phyloP scores from a whole-genome alignment of 2,329 filamentous ascomycete genomes.

The Pseudogymnoascus sp. region DNA sequence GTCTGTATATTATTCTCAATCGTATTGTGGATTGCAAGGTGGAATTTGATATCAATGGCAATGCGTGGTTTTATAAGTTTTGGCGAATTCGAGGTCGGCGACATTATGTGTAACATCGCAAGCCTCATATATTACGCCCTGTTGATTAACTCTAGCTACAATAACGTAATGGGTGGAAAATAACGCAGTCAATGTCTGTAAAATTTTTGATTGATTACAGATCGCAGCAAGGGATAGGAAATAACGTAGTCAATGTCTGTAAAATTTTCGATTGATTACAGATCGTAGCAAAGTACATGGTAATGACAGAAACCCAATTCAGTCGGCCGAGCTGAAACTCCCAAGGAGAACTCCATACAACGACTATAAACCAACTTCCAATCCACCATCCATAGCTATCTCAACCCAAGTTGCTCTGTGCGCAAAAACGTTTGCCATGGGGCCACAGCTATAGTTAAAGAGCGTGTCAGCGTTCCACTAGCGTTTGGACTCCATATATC shows the following conservation, averaged over 20 bases:
- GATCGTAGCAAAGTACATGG: neutral
- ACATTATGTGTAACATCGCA: neutral
- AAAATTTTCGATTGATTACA: neutral
- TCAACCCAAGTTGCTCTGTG: neutral
- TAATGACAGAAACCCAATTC: neutral
- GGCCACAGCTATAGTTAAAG: neutral
- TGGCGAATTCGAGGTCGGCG: neutral
- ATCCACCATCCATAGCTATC: neutral
- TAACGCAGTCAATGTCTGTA: neutral
- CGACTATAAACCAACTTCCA: neutral
- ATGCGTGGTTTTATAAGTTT: neutral
- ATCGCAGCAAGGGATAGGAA: no score
- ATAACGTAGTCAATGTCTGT: no score
- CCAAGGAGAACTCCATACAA: neutral
- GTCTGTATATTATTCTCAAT: neutral
- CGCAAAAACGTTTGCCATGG: neutral
- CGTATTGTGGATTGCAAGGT: neutral
- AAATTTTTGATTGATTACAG: neutral
- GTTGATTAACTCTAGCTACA: neutral
- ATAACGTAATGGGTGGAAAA: neutral
- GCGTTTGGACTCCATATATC: neutral
- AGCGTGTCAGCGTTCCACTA: neutral
- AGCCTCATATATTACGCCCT: neutral
- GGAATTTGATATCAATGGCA: neutral
- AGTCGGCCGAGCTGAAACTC: constrained; percentile 1